Base-by-base conservation (phyloP, 331 rosid genomes). In the Ulmus americana region DNA sequence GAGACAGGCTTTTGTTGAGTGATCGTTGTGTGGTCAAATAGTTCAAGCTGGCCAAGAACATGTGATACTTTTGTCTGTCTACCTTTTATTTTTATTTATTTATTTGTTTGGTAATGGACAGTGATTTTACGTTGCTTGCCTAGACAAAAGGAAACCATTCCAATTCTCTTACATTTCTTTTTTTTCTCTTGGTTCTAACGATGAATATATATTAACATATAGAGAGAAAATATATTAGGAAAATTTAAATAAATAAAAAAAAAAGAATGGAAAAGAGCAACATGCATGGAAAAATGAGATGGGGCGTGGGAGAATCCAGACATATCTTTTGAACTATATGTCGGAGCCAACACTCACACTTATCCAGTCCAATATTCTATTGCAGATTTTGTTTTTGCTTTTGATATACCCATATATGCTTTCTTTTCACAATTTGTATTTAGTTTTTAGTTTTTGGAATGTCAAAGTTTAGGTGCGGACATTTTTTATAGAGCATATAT, bases 271-370 rank as follows among this genome's bases (percentile, higher is more conserved):
- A 0, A 41, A 16, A 73, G 16, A 43, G 45, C 43, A 28, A 62
- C 15, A 70, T 45, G 55, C 45, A 13, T 72, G 58, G 72, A 58
- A 41, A 77, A 63, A 45, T 52, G 70, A 39, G 76, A 55, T 49
- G 47, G 57, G 61, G 35, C 35, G 55, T 65, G 69, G 68, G 77
- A 78, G 77, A 64, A 77, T 72, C 82, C 72, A 73, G 69, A 64
- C 78, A 58, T 46, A 60, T 54, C 57, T 68, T 76, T 77, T 69
- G 62, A 53, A 54, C 62, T 46, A 51, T 46, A 51, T 68, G 71
- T 69, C 63, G 55, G 61, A 77, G 72, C 57, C 79, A 55, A 64
- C 45, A 20, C 61, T 47, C 59, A 76, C 69, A 61, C 70, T 60
- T 28, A 42, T 55, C 39, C 43, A 47, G 38, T 28, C 54, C 55